A percentile compares a stretch with the other conserved stretches of the same genome.
These are phyloP conservation scores for Simplicillium aogashimaense DNA, from an alignment of 2,329 filamentous ascomycete species.

Conservation along the genomic window DNA sequence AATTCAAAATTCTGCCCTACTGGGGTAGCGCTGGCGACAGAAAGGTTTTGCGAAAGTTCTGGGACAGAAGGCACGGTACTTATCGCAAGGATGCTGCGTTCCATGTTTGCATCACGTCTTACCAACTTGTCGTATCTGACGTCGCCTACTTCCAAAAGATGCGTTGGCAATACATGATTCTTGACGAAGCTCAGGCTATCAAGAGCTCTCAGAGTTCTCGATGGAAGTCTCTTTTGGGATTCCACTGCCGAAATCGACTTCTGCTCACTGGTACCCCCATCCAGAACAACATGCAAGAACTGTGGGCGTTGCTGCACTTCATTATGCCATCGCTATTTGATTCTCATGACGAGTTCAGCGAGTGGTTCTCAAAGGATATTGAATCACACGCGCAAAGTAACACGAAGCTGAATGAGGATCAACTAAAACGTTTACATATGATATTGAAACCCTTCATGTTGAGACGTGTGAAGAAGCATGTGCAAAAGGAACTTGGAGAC, in stretches of 20 bases:
- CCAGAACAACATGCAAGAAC: slow-evolving; percentile 99
- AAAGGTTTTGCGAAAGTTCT: slow-evolving; percentile 95
- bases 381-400: slow-evolving; percentile 98
- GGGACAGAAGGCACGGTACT: slow-evolving; percentile 95
- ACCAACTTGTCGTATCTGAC: slow-evolving; percentile 93
- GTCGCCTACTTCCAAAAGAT: slow-evolving; percentile 98
- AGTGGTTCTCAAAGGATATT: slow-evolving; percentile 93
- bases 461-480: slow-evolving; percentile 98
- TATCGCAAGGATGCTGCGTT: slow-evolving; percentile 91
- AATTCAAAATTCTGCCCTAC: slow-evolving; percentile 91
- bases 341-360: slow-evolving; percentile 84
- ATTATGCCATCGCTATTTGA: slow-evolving; percentile 99
- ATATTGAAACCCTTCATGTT: slow-evolving; percentile 99
- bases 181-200: slow-evolving; percentile 97
- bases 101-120: slow-evolving; percentile 93
- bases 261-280: slow-evolving; percentile 94
- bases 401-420: slow-evolving; percentile 98
- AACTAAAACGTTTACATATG: slow-evolving; percentile 94
- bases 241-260: slow-evolving; percentile 90
- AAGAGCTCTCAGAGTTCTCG: slow-evolving; percentile 94
- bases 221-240: slow-evolving; percentile 91
- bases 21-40: slow-evolving; percentile 93
- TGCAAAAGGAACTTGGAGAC: slow-evolving; percentile 96
- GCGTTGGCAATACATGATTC: slow-evolving; percentile 99
- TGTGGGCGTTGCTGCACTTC: slow-evolving; percentile 96